These are phyloP conservation scores for Cladosporium cucumerinum DNA, from an alignment of 2,329 filamentous ascomycete genomes.

Conservation along the genomic window DNA sequence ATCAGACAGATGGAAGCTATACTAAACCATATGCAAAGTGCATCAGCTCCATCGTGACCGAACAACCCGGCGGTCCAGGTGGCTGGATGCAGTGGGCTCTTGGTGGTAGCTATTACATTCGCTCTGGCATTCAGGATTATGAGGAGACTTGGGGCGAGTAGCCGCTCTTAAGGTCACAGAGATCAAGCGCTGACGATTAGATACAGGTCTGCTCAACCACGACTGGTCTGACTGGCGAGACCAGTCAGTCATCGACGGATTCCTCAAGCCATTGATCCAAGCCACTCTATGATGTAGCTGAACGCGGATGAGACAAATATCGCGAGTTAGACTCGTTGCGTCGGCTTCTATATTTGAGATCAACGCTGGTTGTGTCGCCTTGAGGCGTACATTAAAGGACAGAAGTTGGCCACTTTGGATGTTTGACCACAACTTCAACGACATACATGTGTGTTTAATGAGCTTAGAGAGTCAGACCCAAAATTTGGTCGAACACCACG, in stretches of 20 bases:
- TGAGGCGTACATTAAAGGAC: no score
- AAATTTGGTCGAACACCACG: no score
- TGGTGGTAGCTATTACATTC: slow-evolving; percentile 51
- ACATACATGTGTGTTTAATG: no score
- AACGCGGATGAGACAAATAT: neutral
- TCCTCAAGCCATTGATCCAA: slow-evolving; percentile 21
- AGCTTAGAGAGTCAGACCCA: no score
- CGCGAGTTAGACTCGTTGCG: neutral
- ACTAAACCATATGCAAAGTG: slow-evolving; percentile 52
- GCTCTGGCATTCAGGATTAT: slow-evolving; percentile 51
- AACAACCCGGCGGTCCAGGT: slow-evolving; percentile 47
- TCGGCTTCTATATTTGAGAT: neutral
- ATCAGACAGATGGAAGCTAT: slow-evolving; percentile 48
- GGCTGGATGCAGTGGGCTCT: slow-evolving; percentile 58
- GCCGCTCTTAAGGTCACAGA: neutral
- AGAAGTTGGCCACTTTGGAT: no score
- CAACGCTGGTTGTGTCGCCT: no score
- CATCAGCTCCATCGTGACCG: slow-evolving; percentile 48
- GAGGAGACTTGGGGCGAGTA: slow-evolving; percentile 53
- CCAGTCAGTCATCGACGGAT: slow-evolving; percentile 20
- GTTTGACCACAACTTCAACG: no score
- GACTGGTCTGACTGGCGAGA: slow-evolving; percentile 47
- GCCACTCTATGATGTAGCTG: slow-evolving; percentile 16
- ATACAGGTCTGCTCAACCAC: slow-evolving; percentile 48
- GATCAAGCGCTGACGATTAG: neutral